Conservation (phyloP, 108 stramenopile species). For the Skeletonema costatum region DNA sequence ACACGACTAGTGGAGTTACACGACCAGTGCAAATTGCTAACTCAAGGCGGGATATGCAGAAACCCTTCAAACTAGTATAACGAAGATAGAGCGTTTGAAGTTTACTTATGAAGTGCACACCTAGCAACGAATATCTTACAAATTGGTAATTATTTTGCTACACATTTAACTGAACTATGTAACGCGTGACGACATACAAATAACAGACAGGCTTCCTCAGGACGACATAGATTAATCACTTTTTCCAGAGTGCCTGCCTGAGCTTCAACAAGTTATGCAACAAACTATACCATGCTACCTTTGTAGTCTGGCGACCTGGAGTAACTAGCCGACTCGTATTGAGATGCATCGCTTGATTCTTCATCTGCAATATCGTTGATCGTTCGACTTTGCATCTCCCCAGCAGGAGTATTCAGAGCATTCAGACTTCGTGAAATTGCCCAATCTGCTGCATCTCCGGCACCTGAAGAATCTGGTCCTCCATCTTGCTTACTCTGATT, state of each 20-base stretch:
- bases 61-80: background rate
- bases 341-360: slow-evolving; percentile 37
- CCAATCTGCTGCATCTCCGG: slow-evolving; percentile 87
- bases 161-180: background rate
- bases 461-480: slow-evolving; percentile 52
- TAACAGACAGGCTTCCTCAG: background rate
- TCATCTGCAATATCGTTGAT: slow-evolving; percentile 49
- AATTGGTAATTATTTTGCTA: background rate
- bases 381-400: slow-evolving; percentile 22
- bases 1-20: too few species aligned
- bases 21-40: too few species aligned
- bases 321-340: slow-evolving; percentile 48
- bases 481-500: slow-evolving; percentile 80
- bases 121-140: background rate
- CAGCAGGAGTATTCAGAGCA: slow-evolving; percentile 41
- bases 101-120: background rate
- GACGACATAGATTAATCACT: background rate
- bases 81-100: background rate
- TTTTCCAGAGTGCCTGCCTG: background rate
- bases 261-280: background rate
- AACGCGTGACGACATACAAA: background rate
- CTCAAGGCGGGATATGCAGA: too few species aligned
- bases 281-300: background rate
- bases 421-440: slow-evolving; percentile 78
- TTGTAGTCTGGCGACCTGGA: slow-evolving; percentile 11